Conservation (phyloP, 2,329 filamentous ascomycete species). For the Penicillium hordei region DNA sequence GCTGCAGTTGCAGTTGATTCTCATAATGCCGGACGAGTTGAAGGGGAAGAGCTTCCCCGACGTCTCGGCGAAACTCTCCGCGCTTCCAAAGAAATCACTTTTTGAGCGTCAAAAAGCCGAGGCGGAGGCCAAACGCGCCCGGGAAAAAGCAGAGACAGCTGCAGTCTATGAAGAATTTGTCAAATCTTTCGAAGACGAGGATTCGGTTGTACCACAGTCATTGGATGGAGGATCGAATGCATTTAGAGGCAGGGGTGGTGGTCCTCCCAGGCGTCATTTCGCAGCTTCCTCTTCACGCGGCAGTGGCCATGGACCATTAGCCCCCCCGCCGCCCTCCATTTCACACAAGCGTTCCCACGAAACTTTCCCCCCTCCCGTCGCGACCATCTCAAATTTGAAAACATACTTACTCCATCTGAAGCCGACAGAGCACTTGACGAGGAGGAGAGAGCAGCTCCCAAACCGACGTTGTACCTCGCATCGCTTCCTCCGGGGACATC, state of each 20-base stretch:
- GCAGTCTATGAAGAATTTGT: constrained; percentile 86
- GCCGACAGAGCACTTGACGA: constrained; percentile 43
- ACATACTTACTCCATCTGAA: constrained; percentile 44
- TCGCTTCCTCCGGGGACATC: constrained; percentile 55
- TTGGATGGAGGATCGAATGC: constrained; percentile 27
- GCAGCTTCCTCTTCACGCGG: constrained; percentile 45
- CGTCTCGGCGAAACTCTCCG: constrained; percentile 73
- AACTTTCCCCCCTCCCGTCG: constrained; percentile 43
- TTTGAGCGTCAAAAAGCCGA: constrained; percentile 89
- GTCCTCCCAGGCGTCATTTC: constrained; percentile 63
- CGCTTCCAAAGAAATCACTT: constrained; percentile 77
- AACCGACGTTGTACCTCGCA: constrained; percentile 56
- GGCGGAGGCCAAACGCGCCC: constrained; percentile 79
- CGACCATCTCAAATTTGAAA: constrained; percentile 41
- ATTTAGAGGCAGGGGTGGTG: constrained; percentile 36
- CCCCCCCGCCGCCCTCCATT: constrained; percentile 43
- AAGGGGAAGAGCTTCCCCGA: constrained; percentile 61
- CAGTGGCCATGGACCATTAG: constrained; percentile 52
- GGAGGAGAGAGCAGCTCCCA: constrained; percentile 51
- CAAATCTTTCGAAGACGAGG: constrained; percentile 61
- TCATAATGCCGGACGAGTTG: constrained; percentile 40
- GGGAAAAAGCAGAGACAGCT: constrained; percentile 83
- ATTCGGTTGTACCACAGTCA: constrained; percentile 17
- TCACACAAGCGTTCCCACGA: constrained; percentile 48
- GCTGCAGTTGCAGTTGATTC: constrained; percentile 26